Evolutionary conservation across 1,139 yeast genomes (phyloP), one percentile per base, ranked within the genome.

Genomic region (Pichia sp.): DNA sequence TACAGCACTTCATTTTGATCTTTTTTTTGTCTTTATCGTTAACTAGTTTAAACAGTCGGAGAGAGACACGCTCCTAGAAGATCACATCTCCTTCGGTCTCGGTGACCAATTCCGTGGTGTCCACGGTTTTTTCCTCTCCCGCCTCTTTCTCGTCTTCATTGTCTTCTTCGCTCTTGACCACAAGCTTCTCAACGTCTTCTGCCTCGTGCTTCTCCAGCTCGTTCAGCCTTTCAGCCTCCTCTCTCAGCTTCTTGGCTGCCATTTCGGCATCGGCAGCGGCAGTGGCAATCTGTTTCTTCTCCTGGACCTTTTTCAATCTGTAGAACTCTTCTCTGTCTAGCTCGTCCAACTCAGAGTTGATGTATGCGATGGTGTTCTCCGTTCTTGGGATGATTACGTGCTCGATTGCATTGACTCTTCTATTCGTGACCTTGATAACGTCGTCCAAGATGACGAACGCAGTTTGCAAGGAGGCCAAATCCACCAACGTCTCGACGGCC

Each of bases 361-460:
- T 93, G 72, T 93, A 82, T 58, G 87, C 81, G 66, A 93, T 93
- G 41, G 99, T 93, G 72, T 93, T 93, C 72, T 93, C 97, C 2
- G 98, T 92, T 73, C 98, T 82, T 59, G 99, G 99, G 58, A 93
- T 93, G 66, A 93, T 92, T 52, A 93, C 98, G 70, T 93, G 98
- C 75, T 93, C 99, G 74, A 93, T 93, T 62, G 99, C 98, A 72
- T 93, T 93, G 65, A 93, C 99, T 79, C 99, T 87, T 75, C 99
- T 83, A 73, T 93, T 93, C 56, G 99, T 93, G 54, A 93, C 97
- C 73, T 93, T 93, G 71, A 93, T 93, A 57, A 93, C 99, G 70
- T 93, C 99, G 73, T 93, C 99, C 69, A 93, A 80, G 63, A 93
- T 92, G 59, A 93, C 90, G 70, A 93, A 93, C 5, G 98, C 98